Evolutionary conservation across 371 early-diverging fungal genomes (phyloP), one percentile per base, ranked within the genome.

Genomic region (Circinella umbellata): DNA sequence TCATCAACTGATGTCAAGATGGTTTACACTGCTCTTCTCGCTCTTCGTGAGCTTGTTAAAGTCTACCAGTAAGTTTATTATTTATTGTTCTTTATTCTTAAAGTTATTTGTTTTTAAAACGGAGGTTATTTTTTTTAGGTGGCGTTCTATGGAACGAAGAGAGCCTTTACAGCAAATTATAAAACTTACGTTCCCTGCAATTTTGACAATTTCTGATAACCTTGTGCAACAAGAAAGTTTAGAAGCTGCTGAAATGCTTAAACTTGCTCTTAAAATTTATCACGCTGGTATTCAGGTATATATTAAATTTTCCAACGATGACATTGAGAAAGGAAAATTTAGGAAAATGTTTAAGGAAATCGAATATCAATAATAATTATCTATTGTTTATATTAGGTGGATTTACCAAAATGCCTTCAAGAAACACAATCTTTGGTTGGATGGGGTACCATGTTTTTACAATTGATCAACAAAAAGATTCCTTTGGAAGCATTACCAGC

Each of bases 391-490:
- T 34, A 60, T n/a, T 63, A 86, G 82, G 73, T 73, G 37, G 92
- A 92, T 27, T 82, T 96, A 60, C 86, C 93, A 0, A 76, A 86
- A 62, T 78, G 85, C 7, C 86, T 93, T 59, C 93, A 93, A 75
- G 87, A 90, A 14, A 79, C 84, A 13, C 72, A 79, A 3, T 87
- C 88, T 1, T 79, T 98, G 46, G 89, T 93, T 11, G 90, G 91
- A 7, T 98, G 98, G 98, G 90, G 92, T 18, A 91, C 92, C 18
- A 72, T 94, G 17, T 93, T 96, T 68, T 78, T 94, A n/a, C 88
- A 91, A 64, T 74, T 93, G 70, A 84, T 95, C 14, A 90, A 92
- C 54, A 90, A 90, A 75, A 68, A 78, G 37, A 83, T 89, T 70
- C 88, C 89, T 18, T 74, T 77, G 13, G 82, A 83, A 18, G 83